Evolutionary conservation across 306 rosid genomes (phyloP), one percentile per base, ranked within the genome.

Genomic region (Astragalus membranaceus): DNA sequence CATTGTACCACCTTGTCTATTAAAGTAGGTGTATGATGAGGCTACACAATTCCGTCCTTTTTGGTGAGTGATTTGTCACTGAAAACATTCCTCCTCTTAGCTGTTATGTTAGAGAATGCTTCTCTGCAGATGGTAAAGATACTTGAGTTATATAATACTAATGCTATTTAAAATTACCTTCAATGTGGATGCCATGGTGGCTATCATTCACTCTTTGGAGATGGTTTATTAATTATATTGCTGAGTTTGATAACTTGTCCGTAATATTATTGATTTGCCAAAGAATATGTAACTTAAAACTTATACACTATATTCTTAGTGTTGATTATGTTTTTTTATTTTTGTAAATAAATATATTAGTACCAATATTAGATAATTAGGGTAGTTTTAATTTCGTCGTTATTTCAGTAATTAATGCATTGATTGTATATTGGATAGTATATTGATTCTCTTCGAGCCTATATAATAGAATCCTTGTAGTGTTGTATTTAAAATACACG

Each of bases 31-130:
- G 46, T 50, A 51, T 14, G 62, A 51, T 14, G 62, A 26, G 17
- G 48, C 54, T 47, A 46, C 43, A 17, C 10, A n/a, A 67, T 20
- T 29, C 23, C 14, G 52, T 48, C 61, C 65, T 9, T 23, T 64
- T 41, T 64, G 68, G 52, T 10, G 44, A n/a, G 41, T 70, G 41
- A 51, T 51, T 55, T 75, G 39, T 65, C 64, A 12, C 67, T 65
- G 37, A 80, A 10, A 54, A 13, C 10, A 5, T 48, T 56, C 72
- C 37, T 10, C 14, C 35, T 72, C 30, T 35, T 65, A 53, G 64
- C 14, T 49, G 55, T 36, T 56, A 26, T 43, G 80, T 61, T 48
- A 44, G 64, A 56, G 29, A 49, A 54, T 48, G 26, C 30, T 35
- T 39, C 29, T 44, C 51, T 35, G 47, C 6, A 20, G 44, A 59